These are phyloP conservation scores for Lentinula edodes DNA, from an alignment of 768 basidiomycete genomes.

Conservation along the genomic window DNA sequence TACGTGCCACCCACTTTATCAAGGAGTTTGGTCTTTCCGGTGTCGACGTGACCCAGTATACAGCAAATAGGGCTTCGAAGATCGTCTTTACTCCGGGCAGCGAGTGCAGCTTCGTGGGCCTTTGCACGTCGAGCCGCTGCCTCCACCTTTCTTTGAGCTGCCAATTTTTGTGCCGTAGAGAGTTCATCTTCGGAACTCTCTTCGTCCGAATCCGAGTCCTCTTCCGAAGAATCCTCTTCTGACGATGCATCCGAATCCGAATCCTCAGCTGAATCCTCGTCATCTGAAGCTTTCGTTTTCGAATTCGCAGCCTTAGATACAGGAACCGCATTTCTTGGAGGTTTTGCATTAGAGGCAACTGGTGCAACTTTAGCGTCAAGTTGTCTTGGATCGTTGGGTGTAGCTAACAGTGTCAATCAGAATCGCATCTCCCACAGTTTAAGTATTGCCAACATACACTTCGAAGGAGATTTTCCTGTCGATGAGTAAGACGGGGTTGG, in stretches of 20 bases:
- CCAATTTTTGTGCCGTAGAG: slow-evolving; percentile 60
- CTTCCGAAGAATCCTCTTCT: slow-evolving; percentile 44
- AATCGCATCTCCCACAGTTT: background rate
- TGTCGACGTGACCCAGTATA: slow-evolving; percentile 99
- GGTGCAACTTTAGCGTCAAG: slow-evolving; percentile 16
- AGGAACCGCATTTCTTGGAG: slow-evolving; percentile 17
- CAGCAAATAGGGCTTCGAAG: slow-evolving; percentile 96
- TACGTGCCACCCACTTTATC: slow-evolving; percentile 66
- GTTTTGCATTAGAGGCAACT: slow-evolving; percentile 15
- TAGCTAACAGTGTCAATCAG: background rate
- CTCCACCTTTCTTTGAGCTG: slow-evolving; percentile 71
- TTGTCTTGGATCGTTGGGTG: background rate
- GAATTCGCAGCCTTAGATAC: slow-evolving; percentile 14
- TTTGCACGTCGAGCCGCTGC: slow-evolving; percentile 78
- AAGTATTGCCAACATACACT: background rate
- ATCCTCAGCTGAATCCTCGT: slow-evolving; percentile 26
- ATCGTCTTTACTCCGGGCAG: slow-evolving; percentile 83
- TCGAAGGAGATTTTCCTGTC: slow-evolving; percentile 19
- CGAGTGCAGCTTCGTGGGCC: slow-evolving; percentile 79
- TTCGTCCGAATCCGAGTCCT: slow-evolving; percentile 40
- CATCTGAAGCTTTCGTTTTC: slow-evolving; percentile 25
- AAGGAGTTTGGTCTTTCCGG: slow-evolving; percentile 95
- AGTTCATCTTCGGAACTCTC: slow-evolving; percentile 59
- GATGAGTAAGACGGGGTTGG: slow-evolving; percentile 20
- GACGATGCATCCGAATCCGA: slow-evolving; percentile 32